A percentile compares a stretch with the other conserved stretches of the same genome.
These are phyloP conservation scores for Cercospora zeina DNA, from an alignment of 2,329 filamentous ascomycete genomes.

Conservation along the genomic window DNA sequence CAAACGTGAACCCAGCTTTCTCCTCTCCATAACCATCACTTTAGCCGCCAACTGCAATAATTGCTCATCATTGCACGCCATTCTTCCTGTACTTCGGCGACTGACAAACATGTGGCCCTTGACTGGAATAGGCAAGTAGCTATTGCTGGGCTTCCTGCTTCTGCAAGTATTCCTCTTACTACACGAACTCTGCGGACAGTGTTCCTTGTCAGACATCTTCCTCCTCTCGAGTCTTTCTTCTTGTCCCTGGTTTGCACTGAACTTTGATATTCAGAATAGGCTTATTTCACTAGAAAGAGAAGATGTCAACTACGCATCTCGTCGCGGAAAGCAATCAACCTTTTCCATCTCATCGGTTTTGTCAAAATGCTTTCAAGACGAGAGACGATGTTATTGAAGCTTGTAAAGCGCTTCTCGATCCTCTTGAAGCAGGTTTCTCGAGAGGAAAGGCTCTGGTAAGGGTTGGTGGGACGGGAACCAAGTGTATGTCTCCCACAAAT, in stretches of 20 bases:
- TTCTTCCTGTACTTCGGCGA: background rate
- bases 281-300: background rate
- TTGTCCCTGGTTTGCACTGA: background rate
- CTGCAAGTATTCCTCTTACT: background rate
- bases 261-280: background rate
- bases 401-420: conserved; percentile 61
- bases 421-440: conserved; percentile 71
- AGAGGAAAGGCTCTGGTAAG: conserved; percentile 64
- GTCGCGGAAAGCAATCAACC: conserved; percentile 46
- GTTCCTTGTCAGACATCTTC: background rate
- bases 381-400: conserved; percentile 47
- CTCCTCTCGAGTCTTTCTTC: background rate
- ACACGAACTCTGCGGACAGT: background rate
- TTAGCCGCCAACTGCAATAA: background rate
- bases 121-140: conserved; percentile 1
- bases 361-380: conserved; percentile 45
- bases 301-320: conserved; percentile 20
- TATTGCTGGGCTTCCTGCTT: background rate
- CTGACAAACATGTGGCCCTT: background rate
- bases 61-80: background rate
- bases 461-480: conserved; percentile 69
- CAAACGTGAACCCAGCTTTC: conserved; percentile 3
- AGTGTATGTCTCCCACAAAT: conserved; percentile 46
- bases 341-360: conserved; percentile 46
- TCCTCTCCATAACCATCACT: background rate